Conservation (phyloP, 805 yeast genomes). For the Cyberlindnera sargentensis region DNA sequence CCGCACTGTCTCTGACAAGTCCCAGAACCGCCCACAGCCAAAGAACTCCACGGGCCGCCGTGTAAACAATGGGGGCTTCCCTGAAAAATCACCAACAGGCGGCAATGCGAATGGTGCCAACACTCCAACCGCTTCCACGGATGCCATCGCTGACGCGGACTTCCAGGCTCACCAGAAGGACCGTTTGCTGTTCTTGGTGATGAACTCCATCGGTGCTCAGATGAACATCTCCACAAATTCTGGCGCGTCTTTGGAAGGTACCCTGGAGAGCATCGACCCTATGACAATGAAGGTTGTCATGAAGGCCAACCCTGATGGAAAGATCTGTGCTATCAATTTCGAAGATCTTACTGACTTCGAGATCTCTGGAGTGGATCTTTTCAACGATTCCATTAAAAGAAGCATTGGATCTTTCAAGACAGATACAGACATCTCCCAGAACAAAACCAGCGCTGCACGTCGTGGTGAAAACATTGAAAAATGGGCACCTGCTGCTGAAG, state of each 20-base stretch:
- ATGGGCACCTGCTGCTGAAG: conserved; percentile 59
- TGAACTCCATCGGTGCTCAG: conserved; percentile 52
- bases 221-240: conserved; percentile 54
- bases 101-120: conserved; percentile 1
- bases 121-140: conserved; percentile 1
- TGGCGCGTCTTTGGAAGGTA: conserved; percentile 54
- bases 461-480: conserved; percentile 63
- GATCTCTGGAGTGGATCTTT: conserved; percentile 28
- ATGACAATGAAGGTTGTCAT: conserved; percentile 28
- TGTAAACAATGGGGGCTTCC: too few species aligned
- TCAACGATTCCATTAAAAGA: conserved; percentile 7
- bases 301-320: conserved; percentile 28
- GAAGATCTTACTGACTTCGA: conserved; percentile 35
- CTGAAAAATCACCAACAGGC: too few species aligned
- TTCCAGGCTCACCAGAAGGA: conserved; percentile 34
- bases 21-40: conserved; percentile 1
- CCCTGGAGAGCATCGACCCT: conserved; percentile 50
- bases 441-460: conserved; percentile 30
- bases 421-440: conserved; percentile 61
- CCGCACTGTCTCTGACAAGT: conserved; percentile 6
- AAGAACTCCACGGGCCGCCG: too few species aligned
- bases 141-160: conserved; percentile 17
- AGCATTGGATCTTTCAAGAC: conserved; percentile 52
- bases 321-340: conserved; percentile 22
- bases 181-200: conserved; percentile 45